Evolutionary conservation across 257 asterid genomes (phyloP), one percentile per base, ranked within the genome.

Genomic region (Jasminum sambac): DNA sequence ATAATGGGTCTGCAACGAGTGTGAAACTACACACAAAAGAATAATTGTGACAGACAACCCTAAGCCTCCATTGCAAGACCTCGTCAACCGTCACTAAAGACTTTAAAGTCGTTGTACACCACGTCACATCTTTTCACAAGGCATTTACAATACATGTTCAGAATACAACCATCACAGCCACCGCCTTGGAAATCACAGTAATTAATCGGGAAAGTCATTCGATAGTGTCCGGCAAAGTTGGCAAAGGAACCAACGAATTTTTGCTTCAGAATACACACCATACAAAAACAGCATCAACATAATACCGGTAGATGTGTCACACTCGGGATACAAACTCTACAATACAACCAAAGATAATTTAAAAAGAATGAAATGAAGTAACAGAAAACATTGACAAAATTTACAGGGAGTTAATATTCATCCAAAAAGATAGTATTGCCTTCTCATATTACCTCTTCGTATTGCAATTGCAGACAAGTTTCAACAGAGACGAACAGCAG

Each of bases 361-460:
- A n/a, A 46, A 67, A 68, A 46, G 73, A 68, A 67, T 48, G 58
- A 57, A 68, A 67, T 48, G 58, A 57, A 63, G 78, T 41, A n/a
- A 55, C 72, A n/a, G 68, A 17, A 57, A 48, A 65, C 77, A 67
- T 73, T n/a, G 38, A 76, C 69, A 78, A 76, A 76, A 76, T 82
- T 59, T 81, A 81, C 81, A 78, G 60, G 81, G 63, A 72, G 57
- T 68, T 67, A 70, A 60, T 46, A 17, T 26, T 21, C 23, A 6
- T 58, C 14, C 66, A 11, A 36, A 76, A 14, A 30, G 36, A 30
- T 30, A 0, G 34, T 55, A 55, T 55, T 55, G 62, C 62, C 62
- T 55, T 55, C 34, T 55, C 36, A 5, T 55, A 46, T 44, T 46
- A 37, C 26, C 69, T 42, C 68, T n/a, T 46, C 63, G 24, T 30